Percentiles rank a stretch among this genome's conserved stretches.
Evolutionary conservation across 2,329 filamentous ascomycete genomes (phyloP).

Genomic region (Stagonosporopsis tanaceti): DNA sequence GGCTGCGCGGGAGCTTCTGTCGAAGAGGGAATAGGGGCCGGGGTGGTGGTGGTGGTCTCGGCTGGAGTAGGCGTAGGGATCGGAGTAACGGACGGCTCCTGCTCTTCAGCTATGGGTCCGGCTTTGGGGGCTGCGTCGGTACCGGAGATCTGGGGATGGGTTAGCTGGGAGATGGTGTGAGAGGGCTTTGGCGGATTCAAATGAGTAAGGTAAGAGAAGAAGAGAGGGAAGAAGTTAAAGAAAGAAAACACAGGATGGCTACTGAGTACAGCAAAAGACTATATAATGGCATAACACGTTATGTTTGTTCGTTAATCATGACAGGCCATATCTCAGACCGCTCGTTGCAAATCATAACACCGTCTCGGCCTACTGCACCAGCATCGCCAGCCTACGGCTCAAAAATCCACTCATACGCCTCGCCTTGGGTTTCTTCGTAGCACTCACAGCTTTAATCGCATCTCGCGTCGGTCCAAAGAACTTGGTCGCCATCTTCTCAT

Average conservation of each 20-base stretch:
- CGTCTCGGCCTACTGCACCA: conserved; percentile 4
- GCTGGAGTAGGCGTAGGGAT: background rate
- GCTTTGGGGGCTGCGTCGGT: background rate
- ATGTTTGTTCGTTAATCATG: conserved; percentile 12
- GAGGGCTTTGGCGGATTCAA: background rate
- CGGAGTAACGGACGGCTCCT: background rate
- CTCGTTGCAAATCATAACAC: background rate
- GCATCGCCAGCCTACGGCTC: conserved; percentile 11
- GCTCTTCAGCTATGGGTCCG: conserved; percentile 3
- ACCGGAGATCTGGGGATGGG: conserved; percentile 7
- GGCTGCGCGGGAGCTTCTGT: background rate
- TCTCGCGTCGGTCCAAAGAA: conserved; percentile 34
- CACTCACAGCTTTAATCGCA: conserved; percentile 22
- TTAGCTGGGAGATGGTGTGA: conserved; percentile 1
- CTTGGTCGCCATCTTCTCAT: conserved; percentile 41
- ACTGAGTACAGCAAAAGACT: conserved; percentile 1
- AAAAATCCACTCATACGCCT: conserved; percentile 8
- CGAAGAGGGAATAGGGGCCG: background rate
- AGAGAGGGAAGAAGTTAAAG: background rate
- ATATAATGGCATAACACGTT: conserved; percentile 13
- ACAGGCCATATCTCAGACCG: background rate
- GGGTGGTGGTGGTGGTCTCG: background rate
- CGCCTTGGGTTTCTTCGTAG: conserved; percentile 5
- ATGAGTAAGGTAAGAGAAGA: background rate
- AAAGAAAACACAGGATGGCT: background rate